phyloP scores from a whole-genome alignment of 139 green algal species.

The Penium margaritaceum region DNA sequence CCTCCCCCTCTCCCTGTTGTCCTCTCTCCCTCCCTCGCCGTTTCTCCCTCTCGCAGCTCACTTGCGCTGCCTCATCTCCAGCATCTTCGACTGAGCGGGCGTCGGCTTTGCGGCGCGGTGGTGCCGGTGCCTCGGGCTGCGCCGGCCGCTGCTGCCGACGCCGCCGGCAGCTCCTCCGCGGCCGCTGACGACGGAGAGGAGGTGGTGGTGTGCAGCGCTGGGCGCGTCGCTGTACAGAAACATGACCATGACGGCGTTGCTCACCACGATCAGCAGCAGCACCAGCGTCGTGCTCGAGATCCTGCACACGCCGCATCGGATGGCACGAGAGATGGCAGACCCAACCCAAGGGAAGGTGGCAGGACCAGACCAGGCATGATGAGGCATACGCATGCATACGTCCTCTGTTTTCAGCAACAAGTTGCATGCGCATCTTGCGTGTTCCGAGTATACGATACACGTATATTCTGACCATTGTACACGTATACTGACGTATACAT shows the following conservation, averaged over 20 bases:
- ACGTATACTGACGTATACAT: too few relatives aligned
- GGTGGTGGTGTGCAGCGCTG: neutral
- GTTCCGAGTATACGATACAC: too few relatives aligned
- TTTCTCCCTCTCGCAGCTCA: neutral
- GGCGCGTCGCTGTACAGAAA: neutral
- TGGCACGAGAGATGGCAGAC: too few relatives aligned
- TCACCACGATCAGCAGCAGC: neutral
- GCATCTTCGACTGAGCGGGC: neutral
- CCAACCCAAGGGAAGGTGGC: too few relatives aligned
- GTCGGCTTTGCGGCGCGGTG: neutral
- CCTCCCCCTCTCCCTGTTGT: neutral
- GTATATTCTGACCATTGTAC: too few relatives aligned
- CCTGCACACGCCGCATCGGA: too few relatives aligned
- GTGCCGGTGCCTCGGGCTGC: neutral
- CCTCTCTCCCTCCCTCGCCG: neutral
- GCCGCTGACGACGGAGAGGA: neutral
- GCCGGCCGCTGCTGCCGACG: neutral
- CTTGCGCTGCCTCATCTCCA: conserved; percentile 1
- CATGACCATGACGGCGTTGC: neutral
- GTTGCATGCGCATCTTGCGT: too few relatives aligned
- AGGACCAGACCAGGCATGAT: too few relatives aligned
- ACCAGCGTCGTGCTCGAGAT: conserved; percentile 1
- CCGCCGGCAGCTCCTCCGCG: neutral
- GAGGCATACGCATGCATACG: too few relatives aligned
- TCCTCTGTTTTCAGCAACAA: too few relatives aligned